A percentile compares a stretch with the other conserved stretches of the same genome.
These are phyloP conservation scores for Dendrobium nobile DNA, from an alignment of 106 monocot genomes.

Conservation along the genomic window DNA sequence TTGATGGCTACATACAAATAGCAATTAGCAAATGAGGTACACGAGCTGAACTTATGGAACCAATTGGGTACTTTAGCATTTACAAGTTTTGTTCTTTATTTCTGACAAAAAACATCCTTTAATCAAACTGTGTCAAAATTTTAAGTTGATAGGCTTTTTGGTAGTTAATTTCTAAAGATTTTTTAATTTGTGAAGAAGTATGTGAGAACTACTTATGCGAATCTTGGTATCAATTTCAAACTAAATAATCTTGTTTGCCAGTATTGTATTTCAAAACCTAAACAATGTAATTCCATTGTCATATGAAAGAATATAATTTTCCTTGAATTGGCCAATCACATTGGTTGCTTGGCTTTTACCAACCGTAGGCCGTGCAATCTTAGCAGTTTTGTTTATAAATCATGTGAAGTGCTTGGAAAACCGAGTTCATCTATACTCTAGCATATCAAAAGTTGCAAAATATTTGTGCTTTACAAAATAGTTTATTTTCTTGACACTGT, in stretches of 20 bases:
- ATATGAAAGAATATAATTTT: background rate
- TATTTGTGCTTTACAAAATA: constrained; percentile 5
- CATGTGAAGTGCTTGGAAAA: background rate
- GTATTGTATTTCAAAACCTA: background rate
- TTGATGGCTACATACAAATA: constrained; percentile 1
- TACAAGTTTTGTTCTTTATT: background rate
- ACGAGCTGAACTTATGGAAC: background rate
- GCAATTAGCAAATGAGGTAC: background rate
- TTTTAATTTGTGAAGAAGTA: background rate
- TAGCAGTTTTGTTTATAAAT: background rate
- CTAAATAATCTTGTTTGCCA: background rate
- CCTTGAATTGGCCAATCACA: background rate
- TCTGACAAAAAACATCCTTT: background rate
- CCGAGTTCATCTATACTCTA: background rate
- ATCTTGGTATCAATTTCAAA: background rate
- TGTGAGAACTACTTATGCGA: background rate
- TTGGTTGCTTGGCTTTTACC: background rate
- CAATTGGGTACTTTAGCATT: background rate
- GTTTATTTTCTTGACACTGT: background rate
- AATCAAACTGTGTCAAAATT: background rate
- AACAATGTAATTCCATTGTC: background rate
- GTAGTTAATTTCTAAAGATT: background rate
- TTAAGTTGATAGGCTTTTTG: background rate
- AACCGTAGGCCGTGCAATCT: background rate
- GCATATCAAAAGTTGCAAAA: background rate